Evolutionary conservation across 257 asterid genomes (phyloP).

Genomic region (Nicotiana attenuata): DNA sequence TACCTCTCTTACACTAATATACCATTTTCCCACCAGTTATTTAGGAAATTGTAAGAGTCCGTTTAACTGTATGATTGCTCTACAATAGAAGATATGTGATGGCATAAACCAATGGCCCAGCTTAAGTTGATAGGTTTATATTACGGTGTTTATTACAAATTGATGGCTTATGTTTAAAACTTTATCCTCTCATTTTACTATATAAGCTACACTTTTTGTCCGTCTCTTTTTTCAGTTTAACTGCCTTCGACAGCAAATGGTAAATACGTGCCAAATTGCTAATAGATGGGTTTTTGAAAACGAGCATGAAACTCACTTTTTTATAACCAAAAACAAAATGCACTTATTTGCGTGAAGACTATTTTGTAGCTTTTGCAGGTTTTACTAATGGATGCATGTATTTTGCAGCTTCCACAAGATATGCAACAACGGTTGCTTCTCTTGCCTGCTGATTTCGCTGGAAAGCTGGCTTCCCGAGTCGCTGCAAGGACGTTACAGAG

Average conservation of each 20-base stretch:
- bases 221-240: background rate
- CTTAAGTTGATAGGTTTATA: background rate
- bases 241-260: background rate
- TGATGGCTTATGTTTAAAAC: background rate
- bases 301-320: background rate
- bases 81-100: background rate
- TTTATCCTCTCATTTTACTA: background rate
- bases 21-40: background rate
- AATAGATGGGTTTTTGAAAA: background rate
- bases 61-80: background rate
- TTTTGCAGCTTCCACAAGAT: slow-evolving; percentile 76
- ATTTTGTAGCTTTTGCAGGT: background rate
- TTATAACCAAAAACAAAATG: background rate
- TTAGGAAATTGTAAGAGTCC: background rate
- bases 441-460: slow-evolving; percentile 65
- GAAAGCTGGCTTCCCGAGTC: slow-evolving; percentile 59
- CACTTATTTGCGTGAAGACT: background rate
- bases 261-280: background rate
- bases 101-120: background rate
- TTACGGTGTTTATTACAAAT: background rate
- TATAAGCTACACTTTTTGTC: background rate
- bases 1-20: background rate
- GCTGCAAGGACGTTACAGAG: slow-evolving; percentile 77
- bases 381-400: background rate
- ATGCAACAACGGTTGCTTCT: slow-evolving; percentile 53